phyloP scores from a whole-genome alignment of 352 stramenopile species.

The Phytophthora rubi region DNA sequence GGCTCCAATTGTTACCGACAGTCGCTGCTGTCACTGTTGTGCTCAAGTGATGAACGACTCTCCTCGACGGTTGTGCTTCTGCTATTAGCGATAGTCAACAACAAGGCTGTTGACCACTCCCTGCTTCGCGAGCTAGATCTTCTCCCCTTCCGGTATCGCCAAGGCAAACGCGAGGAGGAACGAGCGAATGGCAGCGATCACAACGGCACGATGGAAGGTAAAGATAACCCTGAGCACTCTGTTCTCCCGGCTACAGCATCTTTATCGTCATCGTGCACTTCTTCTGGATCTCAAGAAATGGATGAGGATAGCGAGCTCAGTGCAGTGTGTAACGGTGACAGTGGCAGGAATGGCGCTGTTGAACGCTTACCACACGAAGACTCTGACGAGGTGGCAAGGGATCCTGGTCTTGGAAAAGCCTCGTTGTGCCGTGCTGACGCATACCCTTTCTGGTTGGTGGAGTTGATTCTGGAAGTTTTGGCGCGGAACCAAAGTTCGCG shows the following conservation, averaged over 20 bases:
- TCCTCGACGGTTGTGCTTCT: constrained; percentile 67
- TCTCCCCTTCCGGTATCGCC: constrained; percentile 55
- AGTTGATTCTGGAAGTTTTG: constrained; percentile 51
- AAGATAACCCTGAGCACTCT: constrained; percentile 11
- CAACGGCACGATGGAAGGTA: constrained; percentile 1
- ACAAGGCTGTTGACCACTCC: constrained; percentile 62
- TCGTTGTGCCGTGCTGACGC: constrained; percentile 10
- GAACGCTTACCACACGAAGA: constrained; percentile 5
- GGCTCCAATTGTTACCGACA: constrained; percentile 67
- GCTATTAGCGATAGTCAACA: constrained; percentile 72
- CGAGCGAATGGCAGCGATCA: neutral
- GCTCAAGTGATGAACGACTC: constrained; percentile 68
- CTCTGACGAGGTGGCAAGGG: constrained; percentile 8
- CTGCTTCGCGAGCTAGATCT: constrained; percentile 67
- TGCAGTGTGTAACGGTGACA: neutral
- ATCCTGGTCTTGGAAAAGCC: constrained; percentile 6
- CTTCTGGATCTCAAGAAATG: constrained; percentile 30
- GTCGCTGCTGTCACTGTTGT: constrained; percentile 63
- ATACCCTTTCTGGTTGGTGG: constrained; percentile 65
- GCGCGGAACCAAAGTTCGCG: constrained; percentile 55
- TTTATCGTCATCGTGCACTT: constrained; percentile 34
- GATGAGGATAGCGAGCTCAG: constrained; percentile 14
- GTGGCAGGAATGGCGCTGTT: constrained; percentile 2
- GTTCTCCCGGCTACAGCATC: constrained; percentile 23
- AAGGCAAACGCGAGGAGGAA: constrained; percentile 26